Percentiles rank a stretch among this genome's conserved stretches.
Conservation (phyloP, 441 rosid genomes). For the Cnidoscolus chayamansa region DNA sequence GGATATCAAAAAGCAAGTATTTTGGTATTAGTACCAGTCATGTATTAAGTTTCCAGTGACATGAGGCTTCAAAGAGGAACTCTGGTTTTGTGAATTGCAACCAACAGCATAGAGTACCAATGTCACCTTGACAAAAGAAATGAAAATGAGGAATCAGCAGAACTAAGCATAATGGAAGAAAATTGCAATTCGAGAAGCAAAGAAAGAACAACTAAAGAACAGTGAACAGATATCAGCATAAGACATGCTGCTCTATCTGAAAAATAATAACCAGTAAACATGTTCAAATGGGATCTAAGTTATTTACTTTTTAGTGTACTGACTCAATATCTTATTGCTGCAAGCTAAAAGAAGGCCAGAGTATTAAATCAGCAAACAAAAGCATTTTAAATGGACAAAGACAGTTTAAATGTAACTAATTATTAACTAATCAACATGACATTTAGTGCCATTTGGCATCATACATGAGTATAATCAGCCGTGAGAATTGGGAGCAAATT, state of each 20-base stretch:
- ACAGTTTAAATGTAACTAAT: neutral
- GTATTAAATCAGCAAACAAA: neutral
- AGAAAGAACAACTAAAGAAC: neutral
- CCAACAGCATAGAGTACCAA: conserved; percentile 56
- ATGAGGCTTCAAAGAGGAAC: conserved; percentile 79
- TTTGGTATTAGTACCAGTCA: conserved; percentile 57
- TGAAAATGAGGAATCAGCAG: conserved; percentile 12
- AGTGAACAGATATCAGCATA: neutral
- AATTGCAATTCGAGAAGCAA: conserved; percentile 6
- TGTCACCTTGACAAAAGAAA: conserved; percentile 47
- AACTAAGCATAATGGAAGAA: conserved; percentile 12
- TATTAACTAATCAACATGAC: neutral
- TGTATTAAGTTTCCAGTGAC: conserved; percentile 63
- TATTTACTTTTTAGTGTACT: neutral
- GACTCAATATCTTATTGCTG: neutral
- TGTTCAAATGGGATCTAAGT: neutral
- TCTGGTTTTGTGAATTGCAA: conserved; percentile 47
- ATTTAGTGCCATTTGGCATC: neutral
- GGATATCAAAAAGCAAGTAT: neutral
- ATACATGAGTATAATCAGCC: neutral
- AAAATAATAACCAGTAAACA: neutral
- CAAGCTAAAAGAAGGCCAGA: neutral
- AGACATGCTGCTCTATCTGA: neutral
- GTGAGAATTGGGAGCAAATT: neutral
- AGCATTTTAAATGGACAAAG: conserved; percentile 3